Base-by-base conservation (phyloP, 2,329 filamentous ascomycete genomes). In the Penicillium fuscoglaucum region DNA sequence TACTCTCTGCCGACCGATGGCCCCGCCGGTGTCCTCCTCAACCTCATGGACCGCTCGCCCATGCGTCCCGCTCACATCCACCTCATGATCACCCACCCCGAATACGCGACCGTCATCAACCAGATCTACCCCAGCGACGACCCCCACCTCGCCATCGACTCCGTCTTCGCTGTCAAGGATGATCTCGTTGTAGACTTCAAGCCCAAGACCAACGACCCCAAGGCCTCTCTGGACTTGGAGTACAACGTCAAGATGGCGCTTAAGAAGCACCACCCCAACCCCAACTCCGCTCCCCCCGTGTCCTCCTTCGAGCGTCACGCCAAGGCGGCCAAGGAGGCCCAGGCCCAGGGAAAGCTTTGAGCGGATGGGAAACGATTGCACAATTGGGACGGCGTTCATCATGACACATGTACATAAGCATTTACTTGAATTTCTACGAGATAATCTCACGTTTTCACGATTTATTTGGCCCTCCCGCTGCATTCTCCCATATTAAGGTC, bases 1-100 rank as follows among this genome's bases (percentile, higher is more conserved):
- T 91, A 91, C 77, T 87, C 87, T 40, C 80, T 91, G 61, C 87
- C 87, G 45, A 86, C 82, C 51, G 85, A 89, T 66, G 88, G 79
- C 12, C 83, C 83, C 35, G 81, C 82, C 24, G 82, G 79, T 66
- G 77, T 79, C 15, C 75, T 86, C 19, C 77, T 86, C 63, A 75
- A 75, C 35, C 68, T 82, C 2, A 78, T 86, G 68, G 83, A 85
- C 72, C 79, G 84, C 59, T 83, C 84, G 61, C 83, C 84, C 21
- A 83, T 84, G 81, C 78, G 84, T 52, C 84, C 84, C n/a, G 84
- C 83, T 8, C 84, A 86, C 70, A 85, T 86, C 61, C 84, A 86
- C 72, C 70, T 85, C 33, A 85, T 84, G 77, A 76, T 80, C 67
- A 83, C 79, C 47, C 80, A 82, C 67, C 80, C 81, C 61, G 77